Base-by-base conservation (phyloP, 805 yeast genomes). In the Lachancea mirantina region DNA sequence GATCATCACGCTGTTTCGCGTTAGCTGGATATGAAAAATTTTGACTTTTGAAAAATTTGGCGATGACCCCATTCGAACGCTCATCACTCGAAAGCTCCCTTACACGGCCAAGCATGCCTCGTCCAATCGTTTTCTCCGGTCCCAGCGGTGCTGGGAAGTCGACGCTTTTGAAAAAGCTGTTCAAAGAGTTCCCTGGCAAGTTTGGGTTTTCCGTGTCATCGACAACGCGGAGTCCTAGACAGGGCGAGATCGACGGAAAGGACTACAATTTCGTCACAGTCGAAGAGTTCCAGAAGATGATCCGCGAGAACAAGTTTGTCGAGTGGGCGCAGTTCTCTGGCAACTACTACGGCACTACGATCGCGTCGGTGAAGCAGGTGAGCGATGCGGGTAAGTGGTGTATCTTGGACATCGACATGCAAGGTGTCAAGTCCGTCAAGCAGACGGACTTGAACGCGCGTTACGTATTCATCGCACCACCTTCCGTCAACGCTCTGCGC, bases 321-420 rank as follows among this genome's bases (percentile, higher is more conserved):
- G 99, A 92, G 64, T 85, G 95, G 92, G 98, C 99, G 4, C 92
- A 87, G 62, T 92, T 92, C 54, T 84, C 95, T 8, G 97, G 97
- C 32, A 92, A 92, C 70, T 88, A 83, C 69, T 92, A 92, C 62
- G 99, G 99, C 38, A 92, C 98, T 30, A 70, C 95, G 28, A 69
- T 85, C 49, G 79, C 76, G 52, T 79, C 95, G 19, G 96, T 92
- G 28, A 72, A 82, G 47, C 66, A 70, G 28, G 70, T 64, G 25
- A 59, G 68, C 19, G 60, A 62, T 32, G 57, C 69, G 39, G 83
- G 85, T 48, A 76, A 71, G 59, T 79, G 78, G 33, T 92, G 97
- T 67, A 78, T 92, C 42, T 70, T 92, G 55, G 99, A 92, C 62
- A 92, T 92, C 46, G 99, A 92, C 72, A 88, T 89, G 96, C 97